Base-by-base conservation (phyloP, 345 rosid genomes). In the Ceriops tagal region DNA sequence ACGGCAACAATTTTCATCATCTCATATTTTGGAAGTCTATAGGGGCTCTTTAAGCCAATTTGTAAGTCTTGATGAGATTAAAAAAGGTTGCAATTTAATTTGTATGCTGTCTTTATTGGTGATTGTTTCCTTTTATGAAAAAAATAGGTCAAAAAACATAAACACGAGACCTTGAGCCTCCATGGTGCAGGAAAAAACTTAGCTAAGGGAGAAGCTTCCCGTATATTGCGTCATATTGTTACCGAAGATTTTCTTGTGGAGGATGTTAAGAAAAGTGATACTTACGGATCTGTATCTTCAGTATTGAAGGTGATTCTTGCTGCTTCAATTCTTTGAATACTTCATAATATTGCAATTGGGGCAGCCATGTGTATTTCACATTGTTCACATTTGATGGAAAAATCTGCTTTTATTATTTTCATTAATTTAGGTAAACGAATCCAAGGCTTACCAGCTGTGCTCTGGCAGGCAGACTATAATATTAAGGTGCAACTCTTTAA, bases 131-230 rank as follows among this genome's bases (percentile, higher is more conserved):
- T 77, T 64, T 71, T 75, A 39, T 75, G 60, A 18, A 51, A 68
- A 69, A 75, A 77, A 64, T 78, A 92, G 99, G 99, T 92, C 61
- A 95, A 90, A 84, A 91, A 78, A 82, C 85, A 90, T 64, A 83
- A 92, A 75, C 96, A 95, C 47, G 89, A 95, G 73, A 84, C 80
- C 74, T 73, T 90, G 81, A 86, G 83, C 58, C 74, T 95, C 67
- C 99, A 95, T 84, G 99, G 97, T 69, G 96, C 90, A 56, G 99
- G 99, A 75, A 95, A 95, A 81, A 89, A 84, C 59, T 69, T 92
- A 62, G 74, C 83, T 34, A 95, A 88, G 82, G 82, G 83, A 72
- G 99, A 95, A 86, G 96, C 96, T 51, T 92, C 92, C 52, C 89
- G 97, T 43, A 62, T 95, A 76, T 61, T 95, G 71, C 93, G 89